A percentile compares a stretch with the other conserved stretches of the same genome.
Conservation (phyloP, 202 grass and related monocot genomes). For the Tripidium arundinaceum region DNA sequence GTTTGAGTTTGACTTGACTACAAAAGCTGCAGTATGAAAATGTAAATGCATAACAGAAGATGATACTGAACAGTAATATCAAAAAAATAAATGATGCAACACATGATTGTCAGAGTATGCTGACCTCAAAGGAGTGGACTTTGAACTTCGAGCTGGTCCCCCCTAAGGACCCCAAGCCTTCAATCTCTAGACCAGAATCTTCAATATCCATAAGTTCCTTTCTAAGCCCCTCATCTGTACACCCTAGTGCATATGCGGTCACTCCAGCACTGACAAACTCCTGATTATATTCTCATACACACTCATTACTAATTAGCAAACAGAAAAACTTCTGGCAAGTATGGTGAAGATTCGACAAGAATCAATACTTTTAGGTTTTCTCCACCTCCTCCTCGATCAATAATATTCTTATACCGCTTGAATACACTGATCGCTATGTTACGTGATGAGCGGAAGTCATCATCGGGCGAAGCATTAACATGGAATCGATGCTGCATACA, state of each 20-base stretch:
- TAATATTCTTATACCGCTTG: conserved; percentile 78
- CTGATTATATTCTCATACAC: conserved; percentile 40
- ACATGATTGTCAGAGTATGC: not conserved
- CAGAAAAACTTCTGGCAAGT: conserved; percentile 8
- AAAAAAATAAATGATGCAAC: not conserved
- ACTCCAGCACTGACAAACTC: conserved; percentile 85
- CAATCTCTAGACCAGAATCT: conserved; percentile 69
- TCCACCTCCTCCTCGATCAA: conserved; percentile 73
- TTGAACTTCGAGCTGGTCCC: conserved; percentile 68
- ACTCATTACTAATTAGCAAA: not conserved
- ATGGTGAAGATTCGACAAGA: conserved; percentile 19
- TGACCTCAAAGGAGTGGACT: conserved; percentile 68
- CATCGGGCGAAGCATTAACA: conserved; percentile 67
- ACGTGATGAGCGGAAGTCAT: conserved; percentile 78
- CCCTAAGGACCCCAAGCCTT: conserved; percentile 55
- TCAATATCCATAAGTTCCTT: conserved; percentile 76
- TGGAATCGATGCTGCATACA: conserved; percentile 66
- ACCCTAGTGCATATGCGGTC: conserved; percentile 87
- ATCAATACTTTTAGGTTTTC: conserved; percentile 74
- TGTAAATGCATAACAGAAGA: not conserved
- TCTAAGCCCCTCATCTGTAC: conserved; percentile 88
- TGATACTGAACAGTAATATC: not conserved
- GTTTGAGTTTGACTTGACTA: not conserved
- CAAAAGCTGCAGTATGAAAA: conserved; percentile 4
- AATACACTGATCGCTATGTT: conserved; percentile 88